phyloP scores from a whole-genome alignment of 2,329 filamentous ascomycete species.

The Daldinia sp. region DNA sequence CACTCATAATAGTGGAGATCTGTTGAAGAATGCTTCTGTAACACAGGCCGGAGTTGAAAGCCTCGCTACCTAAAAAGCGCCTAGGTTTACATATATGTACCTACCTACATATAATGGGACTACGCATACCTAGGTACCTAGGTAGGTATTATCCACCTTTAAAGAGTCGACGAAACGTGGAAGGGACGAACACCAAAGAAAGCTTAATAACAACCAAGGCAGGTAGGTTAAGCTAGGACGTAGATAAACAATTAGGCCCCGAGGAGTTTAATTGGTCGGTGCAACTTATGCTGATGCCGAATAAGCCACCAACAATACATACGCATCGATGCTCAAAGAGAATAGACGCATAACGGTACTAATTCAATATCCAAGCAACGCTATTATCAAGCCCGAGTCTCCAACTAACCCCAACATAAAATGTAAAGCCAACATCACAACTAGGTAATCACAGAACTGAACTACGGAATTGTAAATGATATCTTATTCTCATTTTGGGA shows the following conservation, averaged over 20 bases:
- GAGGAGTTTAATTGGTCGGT: background rate
- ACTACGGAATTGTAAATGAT: background rate
- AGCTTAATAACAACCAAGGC: too few species aligned
- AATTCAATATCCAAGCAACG: too few species aligned
- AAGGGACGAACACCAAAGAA: background rate
- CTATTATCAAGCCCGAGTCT: too few species aligned
- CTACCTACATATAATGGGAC: too few species aligned
- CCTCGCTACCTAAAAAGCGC: background rate
- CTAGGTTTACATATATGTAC: too few species aligned
- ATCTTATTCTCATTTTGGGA: conserved; percentile 25
- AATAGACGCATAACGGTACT: too few species aligned
- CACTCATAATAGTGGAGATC: background rate
- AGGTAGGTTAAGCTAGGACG: background rate
- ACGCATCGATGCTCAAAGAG: too few species aligned
- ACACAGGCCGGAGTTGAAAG: background rate
- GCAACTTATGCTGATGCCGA: background rate
- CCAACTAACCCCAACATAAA: too few species aligned
- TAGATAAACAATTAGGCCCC: background rate
- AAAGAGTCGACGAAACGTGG: background rate
- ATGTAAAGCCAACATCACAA: too few species aligned
- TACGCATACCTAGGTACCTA: too few species aligned
- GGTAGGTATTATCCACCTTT: background rate
- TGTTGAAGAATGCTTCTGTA: background rate
- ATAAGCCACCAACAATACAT: too few species aligned
- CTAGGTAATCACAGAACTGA: conserved; percentile 1